Evolutionary conservation across 495 filamentous ascomycete genomes (phyloP), one percentile per base, ranked within the genome.

Genomic region (Neurospora terricola): DNA sequence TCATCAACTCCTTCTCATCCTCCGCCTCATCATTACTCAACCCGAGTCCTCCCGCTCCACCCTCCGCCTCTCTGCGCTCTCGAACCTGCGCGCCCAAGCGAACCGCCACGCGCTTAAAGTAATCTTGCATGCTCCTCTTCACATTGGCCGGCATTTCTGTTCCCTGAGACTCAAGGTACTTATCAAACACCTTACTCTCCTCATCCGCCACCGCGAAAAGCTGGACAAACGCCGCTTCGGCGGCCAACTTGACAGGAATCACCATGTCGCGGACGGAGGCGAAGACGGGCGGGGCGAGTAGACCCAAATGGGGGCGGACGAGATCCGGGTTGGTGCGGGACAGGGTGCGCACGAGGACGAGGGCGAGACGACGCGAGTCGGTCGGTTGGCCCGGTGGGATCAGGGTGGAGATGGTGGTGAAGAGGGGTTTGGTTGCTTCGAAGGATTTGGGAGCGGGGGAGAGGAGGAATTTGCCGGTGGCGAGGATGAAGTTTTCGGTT

Each of bases 201-300:
- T 91, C 88, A 37, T 97, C 93, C 1, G 94, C 93, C 1, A 98
- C 94, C 3, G 88, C 88, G 83, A 99, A 98, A n/a, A 98, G 82
- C n/a, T 93, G 89, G 38, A 98, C 86, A 80, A 98, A 98, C 3
- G 94, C 94, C 3, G 94, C 95, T 82, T 99, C 96, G 14, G 96
- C 94, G 4, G 96, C 91, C 37, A 99, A 86, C 81, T 99, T 99
- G 75, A 99, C 90, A 6, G 96, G 96, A 70, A 99, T 98, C n/a
- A 98, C 88, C 48, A 91, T 86, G 79, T 98, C 96, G 39, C 96
- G 91, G 23, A 99, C 96, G 66, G 90, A 91, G 38, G 93, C 90
- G 78, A 99, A 99, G 48, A 98, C 88, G 3, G 93, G 90, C 16
- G 92, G 91, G 1, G 92, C 91, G 23, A 99, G 87, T 1, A 93